Base-by-base conservation (phyloP, 2,329 filamentous ascomycete genomes). In the Colletotrichum truncatum region DNA sequence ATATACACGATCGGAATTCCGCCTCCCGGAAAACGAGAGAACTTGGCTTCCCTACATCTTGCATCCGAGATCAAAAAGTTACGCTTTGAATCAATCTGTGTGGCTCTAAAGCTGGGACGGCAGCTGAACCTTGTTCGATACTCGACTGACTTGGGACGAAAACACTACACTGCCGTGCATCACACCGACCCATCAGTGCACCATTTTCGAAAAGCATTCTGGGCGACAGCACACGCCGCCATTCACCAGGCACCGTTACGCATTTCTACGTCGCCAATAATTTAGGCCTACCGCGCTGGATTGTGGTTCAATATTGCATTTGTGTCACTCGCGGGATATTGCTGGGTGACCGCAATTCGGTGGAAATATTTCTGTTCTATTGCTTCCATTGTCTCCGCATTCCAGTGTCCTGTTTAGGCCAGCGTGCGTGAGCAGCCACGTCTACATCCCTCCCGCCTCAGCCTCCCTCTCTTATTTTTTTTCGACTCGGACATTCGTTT, bases 71-170 rank as follows among this genome's bases (percentile, higher is more conserved):
- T 14, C 21, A 21, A 28, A 56, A 57, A 38, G 36, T 49, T 25
- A 55, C 57, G 49, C 57, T 55, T 51, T 36, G 57, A 49, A 28
- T 57, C 57, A 51, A 7, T 49, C 43, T 41, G 49, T 36, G 56
- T 28, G 41, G 32, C 57, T 55, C n/a, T 26, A 36, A 62, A 65
- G 39, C 57, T 62, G 62, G 57, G 62, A 65, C 57, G 57, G 49
- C 62, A 65, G 62, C 49, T 55, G 62, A 14, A 65, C 49, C 41
- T 43, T 43, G 62, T 49, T 62, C 49, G 36, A 49, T 43, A 11
- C 41, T 30, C 28, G 23, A 39, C 21, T 32, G 39, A 61, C 57
- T 55, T 65, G 18, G 57, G 62, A 65, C 62, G 62, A 49, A 48
- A 62, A 51, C 21, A 25, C 23, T 18, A 52, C 53, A 23, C 14